These are phyloP conservation scores for Aspergillus pseudoviridinutans DNA, from an alignment of 2,329 filamentous ascomycete species.

Conservation along the genomic window DNA sequence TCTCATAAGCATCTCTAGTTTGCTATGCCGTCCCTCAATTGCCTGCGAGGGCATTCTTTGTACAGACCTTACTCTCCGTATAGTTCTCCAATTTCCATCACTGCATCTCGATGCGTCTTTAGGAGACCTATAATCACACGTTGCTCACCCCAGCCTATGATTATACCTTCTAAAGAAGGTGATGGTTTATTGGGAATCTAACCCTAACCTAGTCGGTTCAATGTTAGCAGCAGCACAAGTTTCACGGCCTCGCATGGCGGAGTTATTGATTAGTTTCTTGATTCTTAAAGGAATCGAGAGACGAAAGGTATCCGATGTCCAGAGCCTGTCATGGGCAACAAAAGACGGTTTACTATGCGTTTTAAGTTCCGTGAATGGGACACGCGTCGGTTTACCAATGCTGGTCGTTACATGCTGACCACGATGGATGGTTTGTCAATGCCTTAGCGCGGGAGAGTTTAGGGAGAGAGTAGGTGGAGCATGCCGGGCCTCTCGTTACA, in stretches of 20 bases:
- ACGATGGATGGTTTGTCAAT: conserved; percentile 53
- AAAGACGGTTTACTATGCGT: conserved; percentile 47
- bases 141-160: conserved; percentile 20
- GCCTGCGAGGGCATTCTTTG: conserved; percentile 29
- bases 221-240: conserved; percentile 44
- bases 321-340: conserved; percentile 38
- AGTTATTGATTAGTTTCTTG: conserved; percentile 60
- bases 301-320: conserved; percentile 41
- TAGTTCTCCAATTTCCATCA: conserved; percentile 74
- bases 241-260: conserved; percentile 69
- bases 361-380: conserved; percentile 36
- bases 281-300: conserved; percentile 29
- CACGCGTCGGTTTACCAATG: conserved; percentile 53
- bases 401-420: conserved; percentile 59
- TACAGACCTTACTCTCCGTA: conserved; percentile 67
- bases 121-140: conserved; percentile 34
- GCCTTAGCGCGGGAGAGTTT: conserved; percentile 30
- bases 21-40: conserved; percentile 35
- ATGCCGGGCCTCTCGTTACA: conserved; percentile 47
- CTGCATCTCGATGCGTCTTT: conserved; percentile 47
- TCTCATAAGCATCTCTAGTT: conserved; percentile 13
- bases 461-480: conserved; percentile 50
- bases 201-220: conserved; percentile 83
- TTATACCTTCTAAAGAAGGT: conserved; percentile 48
- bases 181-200: conserved; percentile 80